phyloP scores from a whole-genome alignment of 2,329 filamentous ascomycete genomes.

The Colletotrichum echinochloae region DNA sequence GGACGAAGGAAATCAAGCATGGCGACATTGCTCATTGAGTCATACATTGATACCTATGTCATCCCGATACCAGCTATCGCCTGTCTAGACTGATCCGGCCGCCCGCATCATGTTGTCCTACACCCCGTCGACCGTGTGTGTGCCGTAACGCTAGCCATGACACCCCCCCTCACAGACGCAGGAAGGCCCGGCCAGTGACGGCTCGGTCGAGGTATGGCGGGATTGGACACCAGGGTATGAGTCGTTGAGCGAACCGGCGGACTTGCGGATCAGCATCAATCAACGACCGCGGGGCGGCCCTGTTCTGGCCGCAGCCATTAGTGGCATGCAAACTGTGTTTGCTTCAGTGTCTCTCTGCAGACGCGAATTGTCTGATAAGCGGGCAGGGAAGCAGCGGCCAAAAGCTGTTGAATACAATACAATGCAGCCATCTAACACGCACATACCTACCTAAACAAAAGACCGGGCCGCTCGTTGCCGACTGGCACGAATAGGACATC shows the following conservation, averaged over 20 bases:
- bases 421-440: slow-evolving; percentile 6
- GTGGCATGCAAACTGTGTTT: not conserved
- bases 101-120: slow-evolving; percentile 46
- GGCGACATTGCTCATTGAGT: not conserved
- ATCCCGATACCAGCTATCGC: not conserved
- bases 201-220: slow-evolving; percentile 30
- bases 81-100: slow-evolving; percentile 43
- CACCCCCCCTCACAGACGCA: slow-evolving; percentile 4
- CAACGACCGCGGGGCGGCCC: not conserved
- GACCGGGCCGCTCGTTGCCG: slow-evolving; percentile 21
- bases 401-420: not conserved
- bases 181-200: slow-evolving; percentile 7
- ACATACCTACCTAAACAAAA: too few species aligned
- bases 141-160: slow-evolving; percentile 6
- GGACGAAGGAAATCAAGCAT: not conserved
- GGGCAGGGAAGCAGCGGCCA: not conserved
- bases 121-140: slow-evolving; percentile 23
- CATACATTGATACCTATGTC: not conserved
- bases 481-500: slow-evolving; percentile 20
- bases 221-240: not conserved
- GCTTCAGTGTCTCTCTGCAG: not conserved
- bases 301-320: not conserved
- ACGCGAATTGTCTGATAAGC: not conserved
- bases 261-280: slow-evolving; percentile 5
- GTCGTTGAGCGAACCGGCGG: slow-evolving; percentile 2